Evolutionary conservation across 257 asterid species (phyloP), one percentile per base, ranked within the genome.

Genomic region (Ajuga chamaepitys): DNA sequence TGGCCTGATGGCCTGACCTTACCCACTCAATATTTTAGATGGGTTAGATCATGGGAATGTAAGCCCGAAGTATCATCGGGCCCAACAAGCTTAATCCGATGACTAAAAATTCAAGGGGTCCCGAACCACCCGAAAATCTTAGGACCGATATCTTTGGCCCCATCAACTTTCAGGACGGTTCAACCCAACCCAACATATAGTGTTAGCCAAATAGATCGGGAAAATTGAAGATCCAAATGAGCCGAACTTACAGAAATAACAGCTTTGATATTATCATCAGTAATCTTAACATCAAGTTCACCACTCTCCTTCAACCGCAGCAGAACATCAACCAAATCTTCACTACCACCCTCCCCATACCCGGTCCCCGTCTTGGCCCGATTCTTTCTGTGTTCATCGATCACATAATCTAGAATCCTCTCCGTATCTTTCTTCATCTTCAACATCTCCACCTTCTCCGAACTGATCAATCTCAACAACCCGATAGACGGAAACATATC

Each of bases 401-500:
- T 56, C 0, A 71, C 35, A 1, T 13, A 17, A 25, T 72, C 77
- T 4, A 72, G 57, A 24, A 58, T 18, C 16, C 0, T 25, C 13
- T 72, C 68, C 28, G 65, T 14, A 18, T 45, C 0, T 59, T 22
- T 0, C 75, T 67, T 37, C 42, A 71, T 34, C 50, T 26, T 30
- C 8, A 12, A 2, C 50, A 74, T 2, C 7, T 32, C 35, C 1
- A 5, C 1, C 28, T 61, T 69, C 12, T 44, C 18, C 24, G 70
- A 56, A 25, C 59, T 52, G 10, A 74, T 4, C 4, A 1, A 5
- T 1, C 37, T 20, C 7, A 80, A 45, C 4, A 77, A 1, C 24
- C 60, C 41, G 30, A 21, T 5, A 0, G 78, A 77, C 10, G 85
- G 82, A 41, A 71, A 77, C 30, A 80, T 2, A 71, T 74, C 78